phyloP scores from a whole-genome alignment of 495 filamentous ascomycete species.

The Penicillium coffeae region DNA sequence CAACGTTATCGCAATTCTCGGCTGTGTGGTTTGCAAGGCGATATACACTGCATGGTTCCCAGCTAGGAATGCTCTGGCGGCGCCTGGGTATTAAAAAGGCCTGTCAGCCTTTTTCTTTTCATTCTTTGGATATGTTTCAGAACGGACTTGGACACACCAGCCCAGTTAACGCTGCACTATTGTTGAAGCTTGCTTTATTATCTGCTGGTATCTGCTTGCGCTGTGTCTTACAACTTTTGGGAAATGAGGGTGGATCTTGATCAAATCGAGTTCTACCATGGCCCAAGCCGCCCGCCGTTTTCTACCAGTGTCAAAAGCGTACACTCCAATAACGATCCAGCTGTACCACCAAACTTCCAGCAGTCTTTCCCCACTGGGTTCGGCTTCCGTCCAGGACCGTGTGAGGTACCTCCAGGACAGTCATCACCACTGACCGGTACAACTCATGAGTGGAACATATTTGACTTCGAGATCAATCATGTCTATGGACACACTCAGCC shows the following conservation, averaged over 20 bases:
- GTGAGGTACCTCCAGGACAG: background rate
- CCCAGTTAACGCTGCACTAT: constrained; percentile 2
- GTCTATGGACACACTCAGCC: background rate
- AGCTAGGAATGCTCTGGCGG: constrained; percentile 1
- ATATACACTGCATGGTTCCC: constrained; percentile 7
- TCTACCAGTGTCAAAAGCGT: constrained; percentile 4
- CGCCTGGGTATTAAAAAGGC: constrained; percentile 1
- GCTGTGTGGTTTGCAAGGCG: constrained; percentile 3
- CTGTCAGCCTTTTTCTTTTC: background rate
- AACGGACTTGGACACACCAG: constrained; percentile 6
- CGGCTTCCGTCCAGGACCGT: constrained; percentile 7
- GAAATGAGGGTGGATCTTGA: constrained; percentile 8
- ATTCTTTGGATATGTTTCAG: constrained; percentile 1
- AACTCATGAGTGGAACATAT: constrained; percentile 10
- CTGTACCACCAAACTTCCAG: constrained; percentile 4
- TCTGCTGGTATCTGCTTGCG: constrained; percentile 4
- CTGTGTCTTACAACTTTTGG: constrained; percentile 2
- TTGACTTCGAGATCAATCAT: constrained; percentile 8
- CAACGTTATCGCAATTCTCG: background rate
- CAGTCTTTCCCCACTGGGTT: background rate
- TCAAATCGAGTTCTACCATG: constrained; percentile 7
- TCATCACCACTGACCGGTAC: constrained; percentile 1
- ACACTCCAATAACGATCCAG: background rate
- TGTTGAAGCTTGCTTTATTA: constrained; percentile 1
- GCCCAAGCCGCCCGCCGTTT: constrained; percentile 2